These are phyloP conservation scores for Cocos nucifera DNA, from an alignment of 176 grass and related monocot genomes.

Conservation along the genomic window DNA sequence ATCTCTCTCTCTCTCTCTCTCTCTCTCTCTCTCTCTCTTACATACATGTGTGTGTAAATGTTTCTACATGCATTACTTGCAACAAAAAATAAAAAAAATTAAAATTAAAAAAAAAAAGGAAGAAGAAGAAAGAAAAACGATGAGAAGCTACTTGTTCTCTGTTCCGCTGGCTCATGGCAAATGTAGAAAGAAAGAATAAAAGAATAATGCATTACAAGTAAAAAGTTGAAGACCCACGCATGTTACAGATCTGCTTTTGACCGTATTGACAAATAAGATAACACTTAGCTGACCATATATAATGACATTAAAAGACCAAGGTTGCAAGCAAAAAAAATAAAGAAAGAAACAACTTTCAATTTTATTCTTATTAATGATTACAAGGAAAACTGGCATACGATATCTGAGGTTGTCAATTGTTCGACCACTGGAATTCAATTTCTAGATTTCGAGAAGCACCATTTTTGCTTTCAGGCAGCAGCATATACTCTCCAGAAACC, in stretches of 20 bases:
- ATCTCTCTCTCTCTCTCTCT: too few species aligned
- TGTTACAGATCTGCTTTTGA: slow-evolving; percentile 29
- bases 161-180: too few species aligned
- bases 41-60: too few species aligned
- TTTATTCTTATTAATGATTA: slow-evolving; percentile 35
- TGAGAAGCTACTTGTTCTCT: too few species aligned
- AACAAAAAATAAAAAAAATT: too few species aligned
- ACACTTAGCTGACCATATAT: slow-evolving; percentile 55
- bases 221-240: slow-evolving; percentile 6
- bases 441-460: slow-evolving; percentile 88
- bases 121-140: too few species aligned
- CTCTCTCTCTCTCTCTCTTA: too few species aligned
- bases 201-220: slow-evolving; percentile 41
- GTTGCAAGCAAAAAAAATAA: not conserved
- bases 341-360: slow-evolving; percentile 29
- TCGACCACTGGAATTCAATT: slow-evolving; percentile 99
- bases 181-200: slow-evolving; percentile 12
- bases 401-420: slow-evolving; percentile 56
- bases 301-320: slow-evolving; percentile 27
- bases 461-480: slow-evolving; percentile 94
- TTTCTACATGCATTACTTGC: too few species aligned
- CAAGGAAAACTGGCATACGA: slow-evolving; percentile 16
- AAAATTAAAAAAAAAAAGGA: too few species aligned
- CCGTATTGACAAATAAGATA: slow-evolving; percentile 18
- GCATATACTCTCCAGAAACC: slow-evolving; percentile 77